Base-by-base conservation (phyloP, 2,329 filamentous ascomycete genomes). In the Whalleya microplaca region DNA sequence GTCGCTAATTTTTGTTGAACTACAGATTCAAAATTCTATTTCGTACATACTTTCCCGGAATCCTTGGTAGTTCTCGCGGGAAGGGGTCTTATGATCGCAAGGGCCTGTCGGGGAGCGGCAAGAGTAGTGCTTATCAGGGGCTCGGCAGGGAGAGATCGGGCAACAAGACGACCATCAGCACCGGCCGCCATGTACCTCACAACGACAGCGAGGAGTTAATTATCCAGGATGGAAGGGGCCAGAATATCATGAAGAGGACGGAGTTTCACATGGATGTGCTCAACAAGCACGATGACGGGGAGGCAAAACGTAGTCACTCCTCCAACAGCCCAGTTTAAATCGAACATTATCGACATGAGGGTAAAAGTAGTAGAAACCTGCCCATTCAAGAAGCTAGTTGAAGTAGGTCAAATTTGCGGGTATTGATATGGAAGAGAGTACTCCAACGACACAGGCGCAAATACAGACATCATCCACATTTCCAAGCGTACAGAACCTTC, bases 131-230 rank as follows among this genome's bases (percentile, higher is more conserved):
- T 2, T 49, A 50, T 18, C 52, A 45, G 27, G 45, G 27, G 19
- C 41, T 55, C 23, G 41, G 41, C 21, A 20, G 20, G 19, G 41
- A 21, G 3, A 21, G 48, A 29, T 27, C 20, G 18, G 49, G 32
- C 32, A 37, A 37, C 32, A 37, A 37, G 32, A 44, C 49, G 23
- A 51, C 49, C 10, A 45, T 51, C 18, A 40, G 27, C 9, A 27
- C 19, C 32, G 29, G 42, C 21, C 32, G 32, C 3, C 32, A 12
- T 16, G 32, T 20, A 10, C 16, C 16, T 41, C 2, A 9, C 41
- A 41, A 41, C 49, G 41, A 51, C 40, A 50, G 52, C 46, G 52
- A 50, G 45, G 46, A 55, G 41, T 27, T 55, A n/a, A 55, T 55
- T 12, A 23, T 55, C 7, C 46, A 55, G 41, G 19, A 20, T 19